Evolutionary conservation across 441 rosid species (phyloP), one percentile per base, ranked within the genome.

Genomic region (Brassica balearica): DNA sequence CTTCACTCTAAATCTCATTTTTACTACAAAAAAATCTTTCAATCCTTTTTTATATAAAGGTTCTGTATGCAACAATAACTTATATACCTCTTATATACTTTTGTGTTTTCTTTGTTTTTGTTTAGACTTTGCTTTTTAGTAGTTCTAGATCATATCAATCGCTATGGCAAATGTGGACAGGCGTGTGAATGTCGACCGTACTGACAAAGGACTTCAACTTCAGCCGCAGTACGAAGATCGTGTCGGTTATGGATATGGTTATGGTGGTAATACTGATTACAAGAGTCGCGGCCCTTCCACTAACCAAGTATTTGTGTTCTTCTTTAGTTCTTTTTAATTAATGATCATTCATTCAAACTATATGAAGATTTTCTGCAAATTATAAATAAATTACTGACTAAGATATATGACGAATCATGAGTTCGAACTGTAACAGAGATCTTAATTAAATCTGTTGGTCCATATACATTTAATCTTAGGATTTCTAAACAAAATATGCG

Each of bases 161-260:
- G 17, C 80, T 65, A 93, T 89, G 97, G 90, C 86, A 23, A 92
- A 80, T 5, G 88, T 81, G 15, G 84, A 79, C 41, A 85, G 77
- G 73, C 87, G 87, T 77, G 73, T 90, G 66, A 89, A 88, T 53
- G 90, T 88, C 11, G 91, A 86, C 81, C 87, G 83, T 34, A 10
- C 65, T 20, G 80, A 73, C 29, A 79, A 79, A 74, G 65, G 70
- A 12, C 11, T 9, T 53, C 74, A 38, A 36, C 61, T 79, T 17
- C 87, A 82, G 71, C 87, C 74, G 23, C 71, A 56, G 38, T 79
- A 68, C 10, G 87, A 82, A 0, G 77, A 77, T 5, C 87, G 77
- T 59, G 67, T 8, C 61, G 84, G 84, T 72, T 77, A 72, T 23
- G 58, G 60, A 3, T 55, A 7, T 55, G 60, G 71, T 38, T 56